Base-by-base conservation (phyloP, 495 filamentous ascomycete species). In the Aspergillus ellipticus region DNA sequence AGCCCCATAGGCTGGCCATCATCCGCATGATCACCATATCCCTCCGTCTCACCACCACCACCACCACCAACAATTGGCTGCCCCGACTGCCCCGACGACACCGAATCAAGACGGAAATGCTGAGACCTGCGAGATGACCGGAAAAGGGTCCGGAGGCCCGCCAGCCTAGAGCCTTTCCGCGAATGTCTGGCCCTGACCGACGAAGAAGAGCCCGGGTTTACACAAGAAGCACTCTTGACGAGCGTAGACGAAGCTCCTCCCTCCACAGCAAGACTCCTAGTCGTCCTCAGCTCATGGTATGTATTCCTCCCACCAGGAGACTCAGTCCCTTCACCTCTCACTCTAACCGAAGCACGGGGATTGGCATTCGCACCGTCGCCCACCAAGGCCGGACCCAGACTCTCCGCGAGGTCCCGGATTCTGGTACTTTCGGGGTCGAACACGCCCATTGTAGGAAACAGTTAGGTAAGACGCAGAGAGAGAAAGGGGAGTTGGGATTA, bases 101-200 rank as follows among this genome's bases (percentile, higher is more conserved):
- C 19, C 29, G 35, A 29, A 11, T 16, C 9, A 42, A 59, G 22
- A 21, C 37, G 56, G 15, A 45, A 50, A 11, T 42, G 58, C 17
- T 45, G 58, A 7, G 20, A 33, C 39, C 46, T 60, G 35, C 59
- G 59, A 6, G 54, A n/a, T n/a, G n/a, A 17, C 24, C 61, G 65
- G 24, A 67, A 57, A 39, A 62, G 52, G 3, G 57, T 60, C 37
- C 39, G 55, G 22, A 64, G 49, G 2, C 53, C 56, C 20, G 51
- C 29, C n/a, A 67, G 35, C n/a, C 43, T 53, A 9, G 57, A 60
- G 39, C 49, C 42, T 49, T 37, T 58, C 15, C 21, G 15, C 6
- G 60, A 53, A 19, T 16, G 48, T 11, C n/a, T 56, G 33, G 29
- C 11, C 5, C 3, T 39, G 35, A 2, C 31, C 9, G 31, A 33